Evolutionary conservation across 805 yeast genomes (phyloP).

Genomic region (Blastobotrys peoriensis): DNA sequence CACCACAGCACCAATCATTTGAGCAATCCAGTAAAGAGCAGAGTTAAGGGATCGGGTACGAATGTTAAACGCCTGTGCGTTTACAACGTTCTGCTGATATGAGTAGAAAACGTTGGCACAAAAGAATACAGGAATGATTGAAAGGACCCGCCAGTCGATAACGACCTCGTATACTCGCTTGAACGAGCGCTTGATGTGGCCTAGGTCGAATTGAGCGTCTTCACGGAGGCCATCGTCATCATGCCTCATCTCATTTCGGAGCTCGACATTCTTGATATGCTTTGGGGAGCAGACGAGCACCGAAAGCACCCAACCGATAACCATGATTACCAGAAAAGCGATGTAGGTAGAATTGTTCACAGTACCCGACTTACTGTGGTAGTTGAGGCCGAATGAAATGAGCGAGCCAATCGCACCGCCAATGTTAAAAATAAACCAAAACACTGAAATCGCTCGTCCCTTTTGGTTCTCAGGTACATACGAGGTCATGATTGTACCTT

Average conservation of each 20-base stretch:
- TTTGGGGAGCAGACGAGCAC: constrained; percentile 14
- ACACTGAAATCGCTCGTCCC: constrained; percentile 48
- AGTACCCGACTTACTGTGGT: constrained; percentile 33
- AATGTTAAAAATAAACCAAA: constrained; percentile 56
- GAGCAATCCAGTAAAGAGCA: constrained; percentile 54
- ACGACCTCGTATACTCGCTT: constrained; percentile 9
- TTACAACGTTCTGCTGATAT: constrained; percentile 55
- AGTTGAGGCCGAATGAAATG: constrained; percentile 50
- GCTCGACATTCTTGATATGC: constrained; percentile 3
- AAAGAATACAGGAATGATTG: constrained; percentile 53
- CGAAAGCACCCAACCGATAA: constrained; percentile 37
- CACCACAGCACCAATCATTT: constrained; percentile 50
- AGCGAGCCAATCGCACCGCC: constrained; percentile 58
- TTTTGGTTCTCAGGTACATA: constrained; percentile 47
- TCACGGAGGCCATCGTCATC: constrained; percentile 15
- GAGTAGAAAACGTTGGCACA: constrained; percentile 62
- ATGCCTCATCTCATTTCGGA: constrained; percentile 4
- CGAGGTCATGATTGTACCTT: constrained; percentile 49
- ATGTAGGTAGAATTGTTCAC: constrained; percentile 47
- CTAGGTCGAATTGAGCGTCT: constrained; percentile 7
- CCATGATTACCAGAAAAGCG: constrained; percentile 50
- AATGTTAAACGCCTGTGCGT: constrained; percentile 49
- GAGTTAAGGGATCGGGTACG: constrained; percentile 58
- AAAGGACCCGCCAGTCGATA: constrained; percentile 16
- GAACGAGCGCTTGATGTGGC: constrained; percentile 11